Evolutionary conservation across 2,329 filamentous ascomycete genomes (phyloP).

Genomic region (Verruconis gallopava): DNA sequence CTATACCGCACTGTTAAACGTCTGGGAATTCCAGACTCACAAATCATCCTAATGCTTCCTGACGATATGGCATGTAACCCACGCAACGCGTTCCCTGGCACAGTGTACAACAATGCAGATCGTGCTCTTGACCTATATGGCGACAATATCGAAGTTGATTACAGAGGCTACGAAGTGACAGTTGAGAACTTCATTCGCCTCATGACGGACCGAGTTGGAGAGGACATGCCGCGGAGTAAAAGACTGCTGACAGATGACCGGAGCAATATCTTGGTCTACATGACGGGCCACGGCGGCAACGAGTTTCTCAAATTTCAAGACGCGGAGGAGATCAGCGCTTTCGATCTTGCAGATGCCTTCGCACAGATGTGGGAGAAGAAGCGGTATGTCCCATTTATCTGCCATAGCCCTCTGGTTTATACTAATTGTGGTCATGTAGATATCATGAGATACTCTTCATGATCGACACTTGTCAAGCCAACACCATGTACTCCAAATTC

Average conservation of each 20-base stretch:
- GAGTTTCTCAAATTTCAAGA: slow-evolving; percentile 99
- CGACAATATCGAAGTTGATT: slow-evolving; percentile 98
- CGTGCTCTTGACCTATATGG: slow-evolving; percentile 92
- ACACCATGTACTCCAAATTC: slow-evolving; percentile 97
- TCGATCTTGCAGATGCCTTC: slow-evolving; percentile 92
- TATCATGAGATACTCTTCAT: slow-evolving; percentile 98
- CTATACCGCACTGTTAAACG: slow-evolving; percentile 97
- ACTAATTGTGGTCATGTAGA: slow-evolving; percentile 27
- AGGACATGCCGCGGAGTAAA: slow-evolving; percentile 92
- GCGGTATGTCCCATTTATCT: slow-evolving; percentile 38
- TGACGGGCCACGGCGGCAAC: slow-evolving; percentile 96
- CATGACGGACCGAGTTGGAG: slow-evolving; percentile 83
- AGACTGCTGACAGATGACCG: slow-evolving; percentile 85
- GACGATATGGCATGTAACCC: slow-evolving; percentile 99
- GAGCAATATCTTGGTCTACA: slow-evolving; percentile 96
- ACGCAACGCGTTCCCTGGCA: slow-evolving; percentile 92
- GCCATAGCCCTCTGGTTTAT: not conserved
- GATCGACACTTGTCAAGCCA: slow-evolving; percentile 99
- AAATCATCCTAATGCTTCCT: slow-evolving; percentile 99
- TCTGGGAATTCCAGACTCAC: slow-evolving; percentile 91
- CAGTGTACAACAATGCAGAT: slow-evolving; percentile 96
- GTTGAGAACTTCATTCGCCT: slow-evolving; percentile 97
- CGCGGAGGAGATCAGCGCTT: slow-evolving; percentile 91
- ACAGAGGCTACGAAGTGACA: slow-evolving; percentile 94
- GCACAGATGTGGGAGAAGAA: slow-evolving; percentile 99